Base-by-base conservation (phyloP, 768 basidiomycete genomes). In the Strobilomyces confusus region DNA sequence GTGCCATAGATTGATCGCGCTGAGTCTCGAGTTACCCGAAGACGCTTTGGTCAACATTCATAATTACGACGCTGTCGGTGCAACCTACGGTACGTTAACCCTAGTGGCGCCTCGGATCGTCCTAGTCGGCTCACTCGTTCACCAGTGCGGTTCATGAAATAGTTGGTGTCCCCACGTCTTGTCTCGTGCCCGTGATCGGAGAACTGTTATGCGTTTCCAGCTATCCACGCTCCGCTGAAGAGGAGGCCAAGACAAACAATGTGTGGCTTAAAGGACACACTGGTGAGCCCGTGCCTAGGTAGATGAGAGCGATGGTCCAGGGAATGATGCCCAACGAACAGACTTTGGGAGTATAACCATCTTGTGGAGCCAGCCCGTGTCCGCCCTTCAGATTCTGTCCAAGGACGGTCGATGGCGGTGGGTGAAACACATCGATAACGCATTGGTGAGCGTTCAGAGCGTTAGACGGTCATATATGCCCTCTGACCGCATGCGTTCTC, bases 141-240 rank as follows among this genome's bases (percentile, higher is more conserved):
- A 19, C 30, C 49, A 84, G 83, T 79, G 7, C 74, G 83, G 43
- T 83, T 80, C 64, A 84, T 84, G 81, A 84, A 85, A 70, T 86
- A 85, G 82, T 82, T 25, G 14, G 80, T 58, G 1, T 37, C 22
- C 43, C n/a, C 40, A 13, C n/a, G 7, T 40, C 20, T 32, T 12
- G 22, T 25, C 20, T 9, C 15, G 38, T 19, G 30, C 1, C 2
- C 12, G n/a, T 37, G 9, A 46, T 5, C 49, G 38, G n/a, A 55
- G 25, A 15, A 12, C 12, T 11, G 41, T 25, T 17, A 19, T 1
- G 4, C 15, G n/a, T n/a, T n/a, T 5, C 23, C 33, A 83, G 81
- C 60, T 79, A 79, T 56, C 80, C 80, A 4, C 74, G 79, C 23
- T 68, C 73, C 1, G 61, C 69, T 30, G 79, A 78, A 20, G 81